Conservation (phyloP, 257 asterid species). For the Scutellaria minor region DNA sequence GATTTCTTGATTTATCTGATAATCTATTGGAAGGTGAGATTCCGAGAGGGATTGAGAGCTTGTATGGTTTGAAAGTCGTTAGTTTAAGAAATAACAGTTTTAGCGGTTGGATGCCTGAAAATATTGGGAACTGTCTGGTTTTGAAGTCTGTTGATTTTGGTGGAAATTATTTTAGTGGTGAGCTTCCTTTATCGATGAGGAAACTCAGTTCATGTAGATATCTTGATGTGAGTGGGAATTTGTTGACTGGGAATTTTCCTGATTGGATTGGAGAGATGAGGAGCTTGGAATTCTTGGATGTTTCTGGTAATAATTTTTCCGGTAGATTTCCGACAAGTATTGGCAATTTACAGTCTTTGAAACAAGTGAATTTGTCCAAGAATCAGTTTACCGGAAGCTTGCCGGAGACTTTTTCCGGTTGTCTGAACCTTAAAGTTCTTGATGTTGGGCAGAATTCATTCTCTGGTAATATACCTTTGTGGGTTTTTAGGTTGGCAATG, state of each 20-base stretch:
- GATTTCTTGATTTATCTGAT: constrained; percentile 64
- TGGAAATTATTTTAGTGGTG: constrained; percentile 59
- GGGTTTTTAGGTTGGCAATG: constrained; percentile 63
- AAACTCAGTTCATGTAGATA: constrained; percentile 52
- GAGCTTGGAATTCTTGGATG: constrained; percentile 63
- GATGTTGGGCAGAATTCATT: constrained; percentile 58
- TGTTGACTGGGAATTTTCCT: constrained; percentile 60
- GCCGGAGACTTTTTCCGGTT: constrained; percentile 62
- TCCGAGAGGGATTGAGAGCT: constrained; percentile 57
- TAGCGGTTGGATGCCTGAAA: constrained; percentile 66
- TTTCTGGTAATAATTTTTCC: constrained; percentile 63
- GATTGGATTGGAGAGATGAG: constrained; percentile 83
- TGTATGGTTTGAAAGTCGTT: constrained; percentile 50
- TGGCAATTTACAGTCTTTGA: constrained; percentile 59
- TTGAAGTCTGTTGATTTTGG: constrained; percentile 61
- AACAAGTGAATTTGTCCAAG: constrained; percentile 58
- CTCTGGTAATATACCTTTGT: constrained; percentile 69
- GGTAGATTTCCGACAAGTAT: constrained; percentile 57
- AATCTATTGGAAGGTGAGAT: constrained; percentile 73
- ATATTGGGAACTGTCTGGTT: constrained; percentile 62
- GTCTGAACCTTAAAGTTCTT: constrained; percentile 57
- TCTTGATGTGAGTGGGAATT: constrained; percentile 59
- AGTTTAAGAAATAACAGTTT: constrained; percentile 58
- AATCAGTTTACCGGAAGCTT: constrained; percentile 62
- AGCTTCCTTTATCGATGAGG: constrained; percentile 65